Conservation (phyloP, 331 rosid species). For the Malus hybrid region DNA sequence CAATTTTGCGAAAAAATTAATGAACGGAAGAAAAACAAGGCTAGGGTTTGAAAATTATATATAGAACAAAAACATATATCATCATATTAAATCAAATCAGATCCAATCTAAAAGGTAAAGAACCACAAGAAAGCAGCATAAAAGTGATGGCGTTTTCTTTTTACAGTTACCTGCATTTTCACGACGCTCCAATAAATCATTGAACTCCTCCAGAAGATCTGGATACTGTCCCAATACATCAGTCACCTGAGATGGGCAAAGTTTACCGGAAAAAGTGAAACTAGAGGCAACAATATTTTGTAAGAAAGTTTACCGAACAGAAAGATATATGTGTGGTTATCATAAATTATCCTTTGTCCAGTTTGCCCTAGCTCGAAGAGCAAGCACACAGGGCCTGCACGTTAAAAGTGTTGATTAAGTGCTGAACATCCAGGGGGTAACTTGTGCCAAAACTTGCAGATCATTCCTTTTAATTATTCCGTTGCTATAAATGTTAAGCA, state of each 20-base stretch:
- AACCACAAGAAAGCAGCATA: conserved; percentile 14
- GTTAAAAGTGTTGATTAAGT: conserved; percentile 6
- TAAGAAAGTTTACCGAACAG: neutral
- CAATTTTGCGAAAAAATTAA: neutral
- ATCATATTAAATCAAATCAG: conserved; percentile 5
- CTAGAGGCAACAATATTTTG: neutral
- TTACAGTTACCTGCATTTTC: conserved; percentile 69
- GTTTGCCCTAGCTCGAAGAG: neutral
- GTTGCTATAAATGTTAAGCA: conserved; percentile 75
- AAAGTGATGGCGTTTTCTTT: neutral
- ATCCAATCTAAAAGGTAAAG: conserved; percentile 15
- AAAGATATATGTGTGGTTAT: neutral
- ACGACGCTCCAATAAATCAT: conserved; percentile 80
- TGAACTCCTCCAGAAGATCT: conserved; percentile 85
- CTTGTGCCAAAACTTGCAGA: conserved; percentile 72
- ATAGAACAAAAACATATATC: too few relatives aligned
- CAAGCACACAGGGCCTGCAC: neutral
- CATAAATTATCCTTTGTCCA: neutral
- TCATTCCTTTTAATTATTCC: conserved; percentile 85
- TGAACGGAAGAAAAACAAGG: neutral
- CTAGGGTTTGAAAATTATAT: too few relatives aligned
- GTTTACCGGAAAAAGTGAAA: conserved; percentile 12
- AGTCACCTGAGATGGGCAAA: conserved; percentile 52
- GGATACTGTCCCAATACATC: conserved; percentile 83
- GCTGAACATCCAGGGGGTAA: neutral